Evolutionary conservation across 2,329 filamentous ascomycete genomes (phyloP).

Genomic region (Parascedosporium putredinis): DNA sequence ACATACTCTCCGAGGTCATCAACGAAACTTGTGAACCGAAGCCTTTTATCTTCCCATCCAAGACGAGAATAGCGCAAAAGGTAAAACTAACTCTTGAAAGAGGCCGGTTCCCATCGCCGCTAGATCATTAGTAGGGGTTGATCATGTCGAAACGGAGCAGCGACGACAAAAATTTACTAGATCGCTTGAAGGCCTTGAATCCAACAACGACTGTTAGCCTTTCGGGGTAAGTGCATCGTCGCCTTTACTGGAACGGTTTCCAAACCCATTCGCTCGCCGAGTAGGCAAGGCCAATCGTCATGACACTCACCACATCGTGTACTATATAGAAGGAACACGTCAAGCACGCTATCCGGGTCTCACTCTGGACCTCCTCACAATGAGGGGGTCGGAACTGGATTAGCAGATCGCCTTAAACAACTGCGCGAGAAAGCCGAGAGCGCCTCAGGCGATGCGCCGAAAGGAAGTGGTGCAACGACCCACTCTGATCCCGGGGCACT

Average conservation of each 20-base stretch:
- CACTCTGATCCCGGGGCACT: not conserved
- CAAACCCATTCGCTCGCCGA: too few species aligned
- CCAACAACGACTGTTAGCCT: slow-evolving; percentile 23
- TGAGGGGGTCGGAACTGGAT: slow-evolving; percentile 32
- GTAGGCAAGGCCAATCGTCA: too few species aligned
- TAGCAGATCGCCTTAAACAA: slow-evolving; percentile 40
- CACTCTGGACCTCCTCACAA: slow-evolving; percentile 12
- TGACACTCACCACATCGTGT: too few species aligned
- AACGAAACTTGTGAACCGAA: too few species aligned
- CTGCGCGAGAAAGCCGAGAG: slow-evolving; percentile 31
- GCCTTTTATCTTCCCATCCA: too few species aligned
- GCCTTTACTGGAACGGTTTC: too few species aligned
- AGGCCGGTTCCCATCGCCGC: too few species aligned
- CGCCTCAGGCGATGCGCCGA: slow-evolving; percentile 15
- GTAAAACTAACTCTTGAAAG: not conserved
- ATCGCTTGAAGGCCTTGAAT: slow-evolving; percentile 44
- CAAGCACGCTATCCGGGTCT: too few species aligned
- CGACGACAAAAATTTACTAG: slow-evolving; percentile 28
- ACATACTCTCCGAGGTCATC: too few species aligned
- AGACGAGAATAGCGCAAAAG: too few species aligned
- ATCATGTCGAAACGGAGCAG: not conserved
- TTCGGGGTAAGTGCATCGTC: slow-evolving; percentile 26
- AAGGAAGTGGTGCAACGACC: slow-evolving; percentile 1
- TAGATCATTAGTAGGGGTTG: not conserved
- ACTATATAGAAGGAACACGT: too few species aligned